These are phyloP conservation scores for Onygenales sp. DNA, from an alignment of 2,329 filamentous ascomycete genomes.

Conservation along the genomic window DNA sequence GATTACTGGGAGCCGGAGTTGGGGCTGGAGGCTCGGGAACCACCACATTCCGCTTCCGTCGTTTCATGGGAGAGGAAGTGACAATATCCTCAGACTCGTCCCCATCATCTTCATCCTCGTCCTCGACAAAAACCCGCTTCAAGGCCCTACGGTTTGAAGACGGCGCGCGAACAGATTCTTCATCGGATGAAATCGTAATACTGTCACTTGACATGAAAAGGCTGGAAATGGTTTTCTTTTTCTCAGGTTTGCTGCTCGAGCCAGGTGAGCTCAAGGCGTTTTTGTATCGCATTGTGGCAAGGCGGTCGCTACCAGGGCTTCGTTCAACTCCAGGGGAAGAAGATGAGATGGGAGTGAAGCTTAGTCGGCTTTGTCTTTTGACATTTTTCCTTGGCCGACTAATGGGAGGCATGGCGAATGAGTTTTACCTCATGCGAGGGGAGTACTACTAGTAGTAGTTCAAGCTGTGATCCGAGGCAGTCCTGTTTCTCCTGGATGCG, in stretches of 20 bases:
- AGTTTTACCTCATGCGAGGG: neutral
- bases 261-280: conserved; percentile 18
- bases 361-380: conserved; percentile 30
- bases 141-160: conserved; percentile 17
- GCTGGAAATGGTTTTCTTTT: neutral
- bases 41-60: neutral
- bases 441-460: neutral
- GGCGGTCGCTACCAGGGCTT: conserved; percentile 17
- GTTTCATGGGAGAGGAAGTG: conserved; percentile 20
- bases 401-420: neutral
- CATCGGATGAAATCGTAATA: conserved; percentile 1
- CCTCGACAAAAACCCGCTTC: conserved; percentile 18
- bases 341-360: conserved; percentile 29
- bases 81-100: conserved; percentile 21
- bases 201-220: neutral
- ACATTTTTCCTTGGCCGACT: neutral
- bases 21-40: conserved; percentile 8
- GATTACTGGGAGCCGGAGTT: conserved; percentile 19
- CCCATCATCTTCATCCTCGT: conserved; percentile 17
- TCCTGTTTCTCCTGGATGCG: too few relatives aligned
- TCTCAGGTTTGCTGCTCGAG: neutral
- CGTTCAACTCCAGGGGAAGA: conserved; percentile 16
- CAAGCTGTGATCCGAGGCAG: neutral
- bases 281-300: conserved; percentile 25
- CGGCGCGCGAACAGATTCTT: conserved; percentile 5